A percentile compares a stretch with the other conserved stretches of the same genome.
These are phyloP conservation scores for Wickerhamomyces silvicola DNA, from an alignment of 805 yeast species.

Conservation along the genomic window DNA sequence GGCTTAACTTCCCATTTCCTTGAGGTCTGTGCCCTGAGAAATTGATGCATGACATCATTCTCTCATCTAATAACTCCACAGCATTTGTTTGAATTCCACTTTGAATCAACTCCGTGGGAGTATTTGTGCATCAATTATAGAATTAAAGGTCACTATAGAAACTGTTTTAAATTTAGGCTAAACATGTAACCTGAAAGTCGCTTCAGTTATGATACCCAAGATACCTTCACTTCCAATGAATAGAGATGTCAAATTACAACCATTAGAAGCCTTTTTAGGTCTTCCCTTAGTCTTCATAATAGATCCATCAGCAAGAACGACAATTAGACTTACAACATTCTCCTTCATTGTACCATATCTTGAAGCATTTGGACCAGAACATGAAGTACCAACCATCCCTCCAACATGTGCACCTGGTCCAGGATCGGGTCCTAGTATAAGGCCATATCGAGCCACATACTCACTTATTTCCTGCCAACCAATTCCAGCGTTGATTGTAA, in stretches of 20 bases:
- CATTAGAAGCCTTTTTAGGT: conserved; percentile 71
- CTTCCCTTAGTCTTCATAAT: conserved; percentile 62
- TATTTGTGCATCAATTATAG: conserved; percentile 64
- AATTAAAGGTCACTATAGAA: conserved; percentile 61
- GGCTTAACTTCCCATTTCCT: conserved; percentile 50
- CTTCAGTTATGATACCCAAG: conserved; percentile 69
- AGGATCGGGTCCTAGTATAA: conserved; percentile 67
- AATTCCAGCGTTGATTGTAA: conserved; percentile 68
- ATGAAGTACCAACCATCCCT: conserved; percentile 72
- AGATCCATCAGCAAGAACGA: conserved; percentile 75
- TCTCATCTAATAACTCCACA: conserved; percentile 64
- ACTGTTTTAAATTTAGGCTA: conserved; percentile 59
- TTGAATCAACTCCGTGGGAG: conserved; percentile 54
- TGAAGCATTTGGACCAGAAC: conserved; percentile 74
- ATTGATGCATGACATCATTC: conserved; percentile 60
- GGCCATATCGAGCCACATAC: conserved; percentile 35
- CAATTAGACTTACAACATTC: conserved; percentile 58
- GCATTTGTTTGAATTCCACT: conserved; percentile 63
- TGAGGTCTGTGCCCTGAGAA: conserved; percentile 44
- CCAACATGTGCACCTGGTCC: conserved; percentile 77
- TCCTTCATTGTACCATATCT: conserved; percentile 79
- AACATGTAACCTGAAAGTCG: conserved; percentile 62
- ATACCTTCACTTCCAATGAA: conserved; percentile 77
- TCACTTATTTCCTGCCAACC: conserved; percentile 68
- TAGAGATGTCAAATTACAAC: conserved; percentile 64